Conservation (phyloP, 495 filamentous ascomycete species). For the Cercophora scortea region DNA sequence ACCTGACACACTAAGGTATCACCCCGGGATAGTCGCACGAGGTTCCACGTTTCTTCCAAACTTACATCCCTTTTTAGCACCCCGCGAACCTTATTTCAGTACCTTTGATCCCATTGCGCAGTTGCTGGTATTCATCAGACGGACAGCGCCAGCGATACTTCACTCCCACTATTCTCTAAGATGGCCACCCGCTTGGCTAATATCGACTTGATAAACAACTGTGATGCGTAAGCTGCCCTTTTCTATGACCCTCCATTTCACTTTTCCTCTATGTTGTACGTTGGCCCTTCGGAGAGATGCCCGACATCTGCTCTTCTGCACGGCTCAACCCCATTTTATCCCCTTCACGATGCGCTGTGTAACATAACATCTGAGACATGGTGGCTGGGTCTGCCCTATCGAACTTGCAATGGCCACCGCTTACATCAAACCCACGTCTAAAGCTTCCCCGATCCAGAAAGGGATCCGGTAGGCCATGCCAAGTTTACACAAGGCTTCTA, state of each 20-base stretch:
- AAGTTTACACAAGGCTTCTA: constrained; percentile 44
- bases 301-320: neutral
- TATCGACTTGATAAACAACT: constrained; percentile 39
- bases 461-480: constrained; percentile 42
- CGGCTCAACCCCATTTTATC: neutral
- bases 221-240: constrained; percentile 49
- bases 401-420: neutral
- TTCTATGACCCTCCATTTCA: neutral
- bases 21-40: too few relatives aligned
- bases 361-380: neutral
- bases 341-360: neutral
- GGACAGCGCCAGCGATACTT: too few relatives aligned
- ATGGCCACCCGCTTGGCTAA: constrained; percentile 15
- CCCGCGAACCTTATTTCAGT: too few relatives aligned
- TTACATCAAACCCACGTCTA: constrained; percentile 1
- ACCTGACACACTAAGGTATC: too few relatives aligned
- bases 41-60: too few relatives aligned
- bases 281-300: too few relatives aligned
- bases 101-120: too few relatives aligned
- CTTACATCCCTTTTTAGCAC: too few relatives aligned
- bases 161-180: neutral
- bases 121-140: too few relatives aligned
- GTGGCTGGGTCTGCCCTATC: neutral
- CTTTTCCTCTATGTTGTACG: neutral
- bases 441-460: constrained; percentile 64